Evolutionary conservation across 768 basidiomycete species (phyloP).

Genomic region (Kwoniella newhampshirensis): DNA sequence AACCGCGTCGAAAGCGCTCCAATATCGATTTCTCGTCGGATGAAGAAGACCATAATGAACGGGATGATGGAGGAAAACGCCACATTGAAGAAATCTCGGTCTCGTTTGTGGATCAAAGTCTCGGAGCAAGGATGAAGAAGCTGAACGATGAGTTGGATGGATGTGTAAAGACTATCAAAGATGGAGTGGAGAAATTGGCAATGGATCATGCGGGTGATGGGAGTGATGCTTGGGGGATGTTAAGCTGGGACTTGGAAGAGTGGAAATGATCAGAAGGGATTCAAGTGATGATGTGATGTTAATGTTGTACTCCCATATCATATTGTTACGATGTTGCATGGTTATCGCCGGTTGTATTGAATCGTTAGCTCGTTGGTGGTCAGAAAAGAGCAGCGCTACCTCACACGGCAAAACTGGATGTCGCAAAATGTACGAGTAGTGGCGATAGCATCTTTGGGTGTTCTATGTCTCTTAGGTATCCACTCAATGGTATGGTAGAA

Average conservation of each 20-base stretch:
- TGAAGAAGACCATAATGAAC: conserved; percentile 9
- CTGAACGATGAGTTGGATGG: conserved; percentile 19
- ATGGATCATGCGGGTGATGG: conserved; percentile 6
- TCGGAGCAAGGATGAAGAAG: conserved; percentile 6
- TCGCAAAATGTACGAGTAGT: too few species aligned
- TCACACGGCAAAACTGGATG: too few species aligned
- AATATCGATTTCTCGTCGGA: conserved; percentile 1
- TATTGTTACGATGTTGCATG: too few species aligned
- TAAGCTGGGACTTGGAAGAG: conserved; percentile 30
- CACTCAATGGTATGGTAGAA: too few species aligned
- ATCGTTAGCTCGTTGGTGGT: too few species aligned
- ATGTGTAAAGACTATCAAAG: conserved; percentile 14
- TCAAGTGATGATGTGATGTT: not conserved
- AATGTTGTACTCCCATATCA: conserved; percentile 1
- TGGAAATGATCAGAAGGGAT: conserved; percentile 17
- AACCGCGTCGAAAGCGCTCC: conserved; percentile 1
- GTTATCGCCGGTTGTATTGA: too few species aligned
- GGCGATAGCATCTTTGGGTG: too few species aligned
- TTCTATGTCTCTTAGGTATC: too few species aligned
- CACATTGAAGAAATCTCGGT: conserved; percentile 4
- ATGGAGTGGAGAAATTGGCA: conserved; percentile 22
- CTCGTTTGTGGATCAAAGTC: conserved; percentile 14
- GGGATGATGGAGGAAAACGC: not conserved
- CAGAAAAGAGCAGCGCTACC: too few species aligned
- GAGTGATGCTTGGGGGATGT: conserved; percentile 31